Evolutionary conservation across 78 protist genomes (phyloP).

Genomic region (Bodo saltans): DNA sequence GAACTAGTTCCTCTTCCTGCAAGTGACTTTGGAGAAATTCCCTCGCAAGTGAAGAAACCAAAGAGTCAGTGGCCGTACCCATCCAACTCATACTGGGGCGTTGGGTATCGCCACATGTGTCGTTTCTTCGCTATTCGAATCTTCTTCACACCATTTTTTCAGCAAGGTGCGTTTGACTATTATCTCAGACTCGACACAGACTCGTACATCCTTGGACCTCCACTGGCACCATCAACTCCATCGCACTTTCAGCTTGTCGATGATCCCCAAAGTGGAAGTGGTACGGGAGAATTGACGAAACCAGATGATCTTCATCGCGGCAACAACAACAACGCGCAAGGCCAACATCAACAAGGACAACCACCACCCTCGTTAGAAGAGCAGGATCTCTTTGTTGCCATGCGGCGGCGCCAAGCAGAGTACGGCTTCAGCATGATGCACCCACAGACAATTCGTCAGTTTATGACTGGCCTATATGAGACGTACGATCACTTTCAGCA

Average conservation of each 20-base stretch:
- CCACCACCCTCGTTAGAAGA: neutral
- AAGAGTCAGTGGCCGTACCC: conserved; percentile 1
- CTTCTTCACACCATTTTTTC: neutral
- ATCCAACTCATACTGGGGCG: neutral
- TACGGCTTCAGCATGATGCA: neutral
- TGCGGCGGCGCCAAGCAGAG: neutral
- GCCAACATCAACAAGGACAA: too few species aligned
- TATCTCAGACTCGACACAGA: neutral
- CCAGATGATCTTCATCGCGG: too few species aligned
- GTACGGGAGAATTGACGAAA: neutral
- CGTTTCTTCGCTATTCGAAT: neutral
- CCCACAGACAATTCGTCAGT: neutral
- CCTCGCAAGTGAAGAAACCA: too few species aligned
- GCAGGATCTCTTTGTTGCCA: neutral
- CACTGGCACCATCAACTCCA: neutral
- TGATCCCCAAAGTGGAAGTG: neutral
- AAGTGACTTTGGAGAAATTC: too few species aligned
- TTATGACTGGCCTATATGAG: neutral
- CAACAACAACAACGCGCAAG: too few species aligned
- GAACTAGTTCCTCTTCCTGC: too few species aligned
- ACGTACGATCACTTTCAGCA: neutral
- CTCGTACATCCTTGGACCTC: neutral
- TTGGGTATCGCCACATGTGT: neutral
- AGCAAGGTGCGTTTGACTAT: neutral
- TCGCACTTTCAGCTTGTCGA: neutral